Evolutionary conservation across 257 asterid genomes (phyloP).

Genomic region (Solanum pennellii): DNA sequence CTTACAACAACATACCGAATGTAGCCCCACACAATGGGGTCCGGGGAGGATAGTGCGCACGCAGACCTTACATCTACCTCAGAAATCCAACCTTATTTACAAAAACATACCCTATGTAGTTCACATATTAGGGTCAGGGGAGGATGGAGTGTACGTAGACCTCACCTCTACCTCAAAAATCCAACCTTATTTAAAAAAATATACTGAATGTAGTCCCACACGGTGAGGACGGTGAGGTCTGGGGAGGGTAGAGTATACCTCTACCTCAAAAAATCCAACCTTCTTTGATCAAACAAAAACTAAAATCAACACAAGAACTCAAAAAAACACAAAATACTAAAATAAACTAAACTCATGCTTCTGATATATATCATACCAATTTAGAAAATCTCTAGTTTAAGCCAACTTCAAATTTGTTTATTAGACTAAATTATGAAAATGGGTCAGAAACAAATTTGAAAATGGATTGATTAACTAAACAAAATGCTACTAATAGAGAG

Average conservation of each 20-base stretch:
- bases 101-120: too few species aligned
- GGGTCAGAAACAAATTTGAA: neutral
- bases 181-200: too few species aligned
- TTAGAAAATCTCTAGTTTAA: neutral
- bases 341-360: neutral
- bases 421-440: neutral
- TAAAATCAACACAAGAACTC: neutral
- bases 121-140: too few species aligned
- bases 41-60: accelerated
- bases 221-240: too few species aligned
- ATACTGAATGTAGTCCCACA: too few species aligned
- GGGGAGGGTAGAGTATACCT: too few species aligned
- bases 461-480: neutral
- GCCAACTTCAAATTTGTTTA: neutral
- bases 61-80: neutral
- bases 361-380: neutral
- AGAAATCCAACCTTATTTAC: too few species aligned
- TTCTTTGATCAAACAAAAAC: slow-evolving; percentile 18
- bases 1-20: neutral
- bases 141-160: too few species aligned
- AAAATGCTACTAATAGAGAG: neutral
- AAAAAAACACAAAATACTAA: neutral
- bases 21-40: accelerated
- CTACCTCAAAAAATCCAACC: neutral
- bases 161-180: too few species aligned